Evolutionary conservation across 495 filamentous ascomycete genomes (phyloP).

Genomic region (Gamarada debralockiae): DNA sequence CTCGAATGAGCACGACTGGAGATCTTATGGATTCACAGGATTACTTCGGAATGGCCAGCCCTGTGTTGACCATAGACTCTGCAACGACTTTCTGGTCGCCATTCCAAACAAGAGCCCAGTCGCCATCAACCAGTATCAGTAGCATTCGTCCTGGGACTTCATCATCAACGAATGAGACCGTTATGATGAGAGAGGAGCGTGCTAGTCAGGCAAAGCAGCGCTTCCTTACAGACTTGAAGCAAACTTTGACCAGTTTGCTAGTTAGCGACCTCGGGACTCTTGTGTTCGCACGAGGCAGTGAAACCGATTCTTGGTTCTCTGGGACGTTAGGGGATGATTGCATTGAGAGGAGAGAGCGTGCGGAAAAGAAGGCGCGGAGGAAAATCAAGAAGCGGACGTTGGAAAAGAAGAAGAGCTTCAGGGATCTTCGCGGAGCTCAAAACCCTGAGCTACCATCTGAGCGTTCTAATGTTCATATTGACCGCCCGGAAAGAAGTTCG

Average conservation of each 20-base stretch:
- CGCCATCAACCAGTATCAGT: constrained; percentile 50
- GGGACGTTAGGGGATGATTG: constrained; percentile 71
- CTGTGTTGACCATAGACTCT: constrained; percentile 71
- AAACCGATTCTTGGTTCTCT: constrained; percentile 90
- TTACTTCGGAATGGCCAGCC: constrained; percentile 62
- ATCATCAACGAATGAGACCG: constrained; percentile 56
- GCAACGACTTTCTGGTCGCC: constrained; percentile 87
- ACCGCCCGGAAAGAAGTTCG: constrained; percentile 13
- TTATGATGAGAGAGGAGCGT: constrained; percentile 43
- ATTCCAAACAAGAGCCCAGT: constrained; percentile 60
- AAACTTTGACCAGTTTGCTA: constrained; percentile 77
- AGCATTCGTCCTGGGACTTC: constrained; percentile 50
- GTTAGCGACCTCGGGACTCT: constrained; percentile 85
- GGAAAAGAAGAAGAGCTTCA: constrained; percentile 56
- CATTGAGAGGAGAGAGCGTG: constrained; percentile 66
- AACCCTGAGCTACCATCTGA: constrained; percentile 12
- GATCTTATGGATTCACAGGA: constrained; percentile 64
- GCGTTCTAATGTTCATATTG: constrained; percentile 3
- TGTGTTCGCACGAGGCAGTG: constrained; percentile 80
- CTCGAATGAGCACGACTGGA: constrained; percentile 44
- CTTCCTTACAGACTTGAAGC: constrained; percentile 74
- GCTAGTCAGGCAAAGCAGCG: constrained; percentile 39
- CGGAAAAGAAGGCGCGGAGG: constrained; percentile 43
- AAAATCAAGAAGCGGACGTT: constrained; percentile 44
- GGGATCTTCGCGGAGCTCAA: constrained; percentile 41